Evolutionary conservation across 169 alveolate genomes (phyloP), one percentile per base, ranked within the genome.

Genomic region (Plasmodium coatneyi): DNA sequence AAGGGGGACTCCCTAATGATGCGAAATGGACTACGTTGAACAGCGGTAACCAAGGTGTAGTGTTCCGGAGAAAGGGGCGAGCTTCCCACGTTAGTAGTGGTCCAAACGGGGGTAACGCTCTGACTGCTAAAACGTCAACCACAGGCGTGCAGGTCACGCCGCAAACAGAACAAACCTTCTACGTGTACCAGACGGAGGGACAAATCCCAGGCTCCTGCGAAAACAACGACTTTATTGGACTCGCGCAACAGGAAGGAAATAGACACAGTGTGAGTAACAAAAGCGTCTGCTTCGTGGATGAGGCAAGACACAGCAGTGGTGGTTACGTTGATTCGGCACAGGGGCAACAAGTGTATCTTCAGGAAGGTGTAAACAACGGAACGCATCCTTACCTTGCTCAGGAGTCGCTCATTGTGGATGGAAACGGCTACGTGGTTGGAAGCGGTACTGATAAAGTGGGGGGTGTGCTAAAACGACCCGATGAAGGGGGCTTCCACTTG

Each of bases 111-210:
- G 1, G 25, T 9, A 16, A 22, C 25, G 60, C 1, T 5, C 22
- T 3, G 60, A 12, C 7, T 3, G 19, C 5, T 49, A 16, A 49
- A 14, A 3, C 60, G 1, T 1, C 6, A 12, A 16, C 19, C 60
- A 49, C 9, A 22, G 14, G 6, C n/a, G 10, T 9, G 60, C 60
- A 49, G 22, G 14, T 49, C 19, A 1, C 60, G 7, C 60, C 19
- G 25, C 9, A 49, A 22, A 25, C 30, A 5, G 76, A 66, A 66
- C 30, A 25, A 66, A 66, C 76, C 14, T 66, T 66, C 10, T 66
- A 66, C 76, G 72, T 71, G 52, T 83, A 83, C 25, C 78, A 83
- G 46, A 43, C 82, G 52, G 56, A 83, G 16, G 92, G 92, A 28
- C 74, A 71, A 30, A 83, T 71, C 16, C 83, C 92, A 25, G 19